A percentile compares a stretch with the other conserved stretches of the same genome.
phyloP scores from a whole-genome alignment of 2,329 filamentous ascomycete species.

The Calonectria montana region DNA sequence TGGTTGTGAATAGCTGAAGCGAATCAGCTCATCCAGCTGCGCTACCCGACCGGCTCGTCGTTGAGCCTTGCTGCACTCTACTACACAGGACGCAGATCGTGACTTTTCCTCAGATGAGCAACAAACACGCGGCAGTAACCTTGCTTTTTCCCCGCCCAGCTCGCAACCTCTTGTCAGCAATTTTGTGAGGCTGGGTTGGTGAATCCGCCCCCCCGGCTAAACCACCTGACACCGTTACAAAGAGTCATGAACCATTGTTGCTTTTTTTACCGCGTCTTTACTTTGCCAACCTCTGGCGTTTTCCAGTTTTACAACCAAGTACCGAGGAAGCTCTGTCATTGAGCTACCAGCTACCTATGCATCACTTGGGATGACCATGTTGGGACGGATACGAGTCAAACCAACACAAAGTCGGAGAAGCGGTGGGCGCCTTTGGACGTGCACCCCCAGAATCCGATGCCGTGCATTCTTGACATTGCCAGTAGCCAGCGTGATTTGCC shows the following conservation, averaged over 20 bases:
- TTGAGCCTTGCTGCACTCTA: slow-evolving; percentile 25
- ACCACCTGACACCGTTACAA: not conserved
- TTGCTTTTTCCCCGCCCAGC: slow-evolving; percentile 15
- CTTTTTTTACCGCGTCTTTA: slow-evolving; percentile 3
- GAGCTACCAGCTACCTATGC: not conserved
- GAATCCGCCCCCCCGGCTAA: not conserved
- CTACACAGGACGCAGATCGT: slow-evolving; percentile 13
- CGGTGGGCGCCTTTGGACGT: not conserved
- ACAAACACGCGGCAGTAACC: not conserved
- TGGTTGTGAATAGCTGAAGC: slow-evolving; percentile 17
- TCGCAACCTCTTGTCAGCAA: not conserved
- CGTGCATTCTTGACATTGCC: slow-evolving; percentile 5
- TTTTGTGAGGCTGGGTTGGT: not conserved
- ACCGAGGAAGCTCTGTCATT: not conserved
- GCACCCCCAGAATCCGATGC: slow-evolving; percentile 3
- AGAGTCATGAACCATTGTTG: slow-evolving; percentile 6
- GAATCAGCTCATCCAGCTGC: slow-evolving; percentile 30
- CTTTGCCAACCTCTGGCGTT: not conserved
- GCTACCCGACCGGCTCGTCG: slow-evolving; percentile 29
- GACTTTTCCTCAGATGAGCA: not conserved
- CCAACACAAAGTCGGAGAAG: not conserved
- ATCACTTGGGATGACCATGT: not conserved
- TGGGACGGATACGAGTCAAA: not conserved
- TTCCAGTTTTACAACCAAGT: not conserved
- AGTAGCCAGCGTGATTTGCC: slow-evolving; percentile 13